phyloP scores from a whole-genome alignment of 495 filamentous ascomycete genomes.

The Neurospora tetraspora region DNA sequence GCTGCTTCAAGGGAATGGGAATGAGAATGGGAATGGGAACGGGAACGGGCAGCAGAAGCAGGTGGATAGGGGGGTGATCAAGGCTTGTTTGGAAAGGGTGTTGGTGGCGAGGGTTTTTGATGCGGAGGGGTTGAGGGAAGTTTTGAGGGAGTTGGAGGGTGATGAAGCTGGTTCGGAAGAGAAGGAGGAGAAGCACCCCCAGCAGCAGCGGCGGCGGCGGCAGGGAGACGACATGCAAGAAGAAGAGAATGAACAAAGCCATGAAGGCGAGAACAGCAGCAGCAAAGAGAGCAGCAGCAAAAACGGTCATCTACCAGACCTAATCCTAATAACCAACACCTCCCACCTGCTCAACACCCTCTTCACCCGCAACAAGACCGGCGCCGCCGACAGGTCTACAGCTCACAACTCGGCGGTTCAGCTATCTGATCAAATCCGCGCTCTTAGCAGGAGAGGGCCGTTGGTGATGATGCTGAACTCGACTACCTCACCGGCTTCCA shows the following conservation, averaged over 20 bases:
- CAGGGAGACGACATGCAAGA: background rate
- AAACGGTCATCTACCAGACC: slow-evolving; percentile 14
- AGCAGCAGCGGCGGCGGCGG: background rate
- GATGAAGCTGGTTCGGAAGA: background rate
- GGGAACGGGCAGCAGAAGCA: background rate
- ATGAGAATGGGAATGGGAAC: too few relatives aligned
- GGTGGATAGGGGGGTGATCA: slow-evolving; percentile 7
- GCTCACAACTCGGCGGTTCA: slow-evolving; percentile 25
- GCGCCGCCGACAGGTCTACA: slow-evolving; percentile 19
- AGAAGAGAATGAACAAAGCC: background rate
- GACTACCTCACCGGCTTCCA: slow-evolving; percentile 8
- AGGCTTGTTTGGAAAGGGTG: slow-evolving; percentile 37
- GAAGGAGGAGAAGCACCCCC: background rate
- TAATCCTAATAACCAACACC: slow-evolving; percentile 34
- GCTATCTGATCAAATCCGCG: slow-evolving; percentile 25
- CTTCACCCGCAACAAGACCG: slow-evolving; percentile 19
- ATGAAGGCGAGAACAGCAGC: background rate
- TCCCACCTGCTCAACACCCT: slow-evolving; percentile 30
- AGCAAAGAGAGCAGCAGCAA: background rate
- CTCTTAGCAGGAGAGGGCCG: slow-evolving; percentile 18
- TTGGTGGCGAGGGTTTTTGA: slow-evolving; percentile 51
- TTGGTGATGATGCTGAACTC: slow-evolving; percentile 36
- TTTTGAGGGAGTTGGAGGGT: slow-evolving; percentile 33
- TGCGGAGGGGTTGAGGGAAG: slow-evolving; percentile 47
- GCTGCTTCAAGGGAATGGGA: slow-evolving; percentile 3